These are phyloP conservation scores for Colletotrichum zoysiae DNA, from an alignment of 2,329 filamentous ascomycete species.

Conservation along the genomic window DNA sequence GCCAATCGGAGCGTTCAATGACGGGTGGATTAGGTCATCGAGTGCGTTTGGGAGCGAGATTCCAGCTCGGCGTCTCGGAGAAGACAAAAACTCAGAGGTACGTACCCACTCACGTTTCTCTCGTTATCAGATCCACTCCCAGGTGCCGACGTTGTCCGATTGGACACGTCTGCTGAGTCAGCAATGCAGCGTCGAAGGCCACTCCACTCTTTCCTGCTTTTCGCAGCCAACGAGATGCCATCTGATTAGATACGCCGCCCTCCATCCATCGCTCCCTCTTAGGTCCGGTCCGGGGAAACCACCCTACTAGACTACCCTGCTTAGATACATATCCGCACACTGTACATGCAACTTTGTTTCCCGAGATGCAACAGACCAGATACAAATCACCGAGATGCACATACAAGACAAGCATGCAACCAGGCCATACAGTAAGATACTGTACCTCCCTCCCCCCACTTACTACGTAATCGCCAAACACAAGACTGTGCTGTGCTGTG, in stretches of 20 bases:
- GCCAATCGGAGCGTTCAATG: slow-evolving; percentile 41
- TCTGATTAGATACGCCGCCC: slow-evolving; percentile 36
- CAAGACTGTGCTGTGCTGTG: too few species aligned
- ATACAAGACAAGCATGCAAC: neutral
- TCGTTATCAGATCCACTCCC: slow-evolving; percentile 20
- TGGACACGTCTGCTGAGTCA: neutral
- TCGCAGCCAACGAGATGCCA: slow-evolving; percentile 24
- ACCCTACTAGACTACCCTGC: neutral
- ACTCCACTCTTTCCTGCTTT: neutral
- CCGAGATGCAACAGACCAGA: neutral
- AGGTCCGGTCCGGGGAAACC: slow-evolving; percentile 17
- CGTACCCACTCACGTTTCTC: too few species aligned
- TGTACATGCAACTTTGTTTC: too few species aligned
- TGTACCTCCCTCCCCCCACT: neutral
- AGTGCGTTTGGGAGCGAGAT: slow-evolving; percentile 19
- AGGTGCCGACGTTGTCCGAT: neutral
- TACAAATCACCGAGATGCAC: neutral
- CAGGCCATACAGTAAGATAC: neutral
- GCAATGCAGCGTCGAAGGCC: neutral
- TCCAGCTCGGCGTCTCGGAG: slow-evolving; percentile 43
- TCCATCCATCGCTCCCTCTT: too few species aligned
- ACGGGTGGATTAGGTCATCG: slow-evolving; percentile 40
- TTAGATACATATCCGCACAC: neutral
- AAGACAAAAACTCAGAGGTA: slow-evolving; percentile 33
- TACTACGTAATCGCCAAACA: slow-evolving; percentile 26